Conservation (phyloP, 495 filamentous ascomycete genomes). For the Parathielavia hyrcaniae region DNA sequence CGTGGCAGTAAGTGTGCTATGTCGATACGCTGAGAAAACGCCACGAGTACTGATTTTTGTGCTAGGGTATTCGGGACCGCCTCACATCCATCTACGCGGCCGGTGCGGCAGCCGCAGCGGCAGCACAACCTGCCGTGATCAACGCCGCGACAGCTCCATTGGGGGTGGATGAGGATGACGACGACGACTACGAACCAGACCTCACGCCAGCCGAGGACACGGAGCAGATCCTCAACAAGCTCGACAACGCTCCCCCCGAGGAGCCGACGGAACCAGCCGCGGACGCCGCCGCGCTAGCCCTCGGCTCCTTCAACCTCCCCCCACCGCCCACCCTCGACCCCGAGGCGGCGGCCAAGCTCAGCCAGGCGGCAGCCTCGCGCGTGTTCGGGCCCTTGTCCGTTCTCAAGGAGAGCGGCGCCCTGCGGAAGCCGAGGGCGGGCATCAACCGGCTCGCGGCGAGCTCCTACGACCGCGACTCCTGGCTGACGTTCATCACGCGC, state of each 20-base stretch:
- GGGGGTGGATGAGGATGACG: conserved; percentile 59
- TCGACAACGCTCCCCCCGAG: conserved; percentile 58
- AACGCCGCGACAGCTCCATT: conserved; percentile 46
- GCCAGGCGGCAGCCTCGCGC: conserved; percentile 61
- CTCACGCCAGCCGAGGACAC: conserved; percentile 65
- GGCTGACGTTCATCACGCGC: conserved; percentile 80
- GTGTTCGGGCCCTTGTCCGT: conserved; percentile 70
- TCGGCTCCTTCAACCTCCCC: conserved; percentile 66
- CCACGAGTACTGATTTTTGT: conserved; percentile 22
- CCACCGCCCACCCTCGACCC: conserved; percentile 66
- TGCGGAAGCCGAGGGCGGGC: conserved; percentile 56
- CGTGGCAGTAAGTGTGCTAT: conserved; percentile 46
- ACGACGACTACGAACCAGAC: conserved; percentile 87
- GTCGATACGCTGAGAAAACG: not conserved
- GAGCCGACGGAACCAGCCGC: conserved; percentile 27
- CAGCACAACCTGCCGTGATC: conserved; percentile 36
- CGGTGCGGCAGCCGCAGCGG: conserved; percentile 14
- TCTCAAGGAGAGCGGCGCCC: conserved; percentile 48
- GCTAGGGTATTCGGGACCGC: conserved; percentile 37
- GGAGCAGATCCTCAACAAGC: conserved; percentile 64
- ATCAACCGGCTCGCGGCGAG: conserved; percentile 80
- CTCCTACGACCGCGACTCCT: conserved; percentile 80
- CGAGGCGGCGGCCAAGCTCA: conserved; percentile 59
- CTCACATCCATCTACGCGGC: conserved; percentile 31
- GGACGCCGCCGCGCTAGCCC: conserved; percentile 41